Conservation (phyloP, 352 stramenopile species). For the Pythium folliculosum region DNA sequence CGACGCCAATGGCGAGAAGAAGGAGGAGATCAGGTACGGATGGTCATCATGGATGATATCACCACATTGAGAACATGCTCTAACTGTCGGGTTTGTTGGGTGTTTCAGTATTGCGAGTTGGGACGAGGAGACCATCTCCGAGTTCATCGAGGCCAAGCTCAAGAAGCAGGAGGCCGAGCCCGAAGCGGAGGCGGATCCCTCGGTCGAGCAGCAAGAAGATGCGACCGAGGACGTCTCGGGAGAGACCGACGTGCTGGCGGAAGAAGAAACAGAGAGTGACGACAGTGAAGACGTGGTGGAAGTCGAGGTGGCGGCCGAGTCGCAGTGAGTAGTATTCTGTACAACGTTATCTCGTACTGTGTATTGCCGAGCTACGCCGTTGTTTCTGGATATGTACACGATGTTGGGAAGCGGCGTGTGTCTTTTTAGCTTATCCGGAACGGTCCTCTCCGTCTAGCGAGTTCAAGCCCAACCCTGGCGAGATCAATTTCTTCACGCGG, state of each 20-base stretch:
- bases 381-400: not conserved
- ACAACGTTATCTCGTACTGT: not conserved
- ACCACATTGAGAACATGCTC: not conserved
- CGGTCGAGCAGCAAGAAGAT: slow-evolving; percentile 13
- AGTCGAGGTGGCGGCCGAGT: slow-evolving; percentile 22
- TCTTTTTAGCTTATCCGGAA: slow-evolving; percentile 2
- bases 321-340: slow-evolving; percentile 4
- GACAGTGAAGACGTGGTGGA: slow-evolving; percentile 15
- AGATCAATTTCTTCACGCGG: slow-evolving; percentile 25
- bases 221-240: slow-evolving; percentile 9
- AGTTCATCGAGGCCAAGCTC: slow-evolving; percentile 72
- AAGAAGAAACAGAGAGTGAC: not conserved
- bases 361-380: not conserved
- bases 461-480: not conserved
- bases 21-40: slow-evolving; percentile 66
- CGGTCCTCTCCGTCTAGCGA: slow-evolving; percentile 9
- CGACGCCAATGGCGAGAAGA: slow-evolving; percentile 43
- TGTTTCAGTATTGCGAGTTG: slow-evolving; percentile 58
- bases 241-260: slow-evolving; percentile 1
- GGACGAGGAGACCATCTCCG: slow-evolving; percentile 72
- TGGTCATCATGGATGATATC: not conserved
- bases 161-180: slow-evolving; percentile 26
- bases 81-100: not conserved
- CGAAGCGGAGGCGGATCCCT: slow-evolving; percentile 9
- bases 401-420: not conserved